Percentiles rank a stretch among this genome's conserved stretches.
Evolutionary conservation across 2,329 filamentous ascomycete genomes (phyloP).

Genomic region (Verticillium dahliae): DNA sequence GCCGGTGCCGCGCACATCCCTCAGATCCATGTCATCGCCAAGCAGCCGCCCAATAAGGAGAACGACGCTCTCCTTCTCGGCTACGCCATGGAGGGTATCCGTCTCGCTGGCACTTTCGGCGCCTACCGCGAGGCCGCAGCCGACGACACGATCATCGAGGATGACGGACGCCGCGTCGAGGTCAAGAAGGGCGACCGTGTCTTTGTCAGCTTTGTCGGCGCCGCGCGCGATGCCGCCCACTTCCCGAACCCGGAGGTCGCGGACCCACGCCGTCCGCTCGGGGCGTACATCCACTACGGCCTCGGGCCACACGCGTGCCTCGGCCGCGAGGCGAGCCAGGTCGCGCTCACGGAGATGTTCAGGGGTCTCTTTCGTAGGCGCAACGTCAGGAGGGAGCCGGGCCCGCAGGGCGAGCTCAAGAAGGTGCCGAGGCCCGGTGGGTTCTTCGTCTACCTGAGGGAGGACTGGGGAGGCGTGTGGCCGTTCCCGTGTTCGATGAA

Average conservation of each 20-base stretch:
- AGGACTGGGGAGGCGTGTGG: conserved; percentile 51
- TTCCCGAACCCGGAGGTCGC: conserved; percentile 59
- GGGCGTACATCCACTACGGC: conserved; percentile 59
- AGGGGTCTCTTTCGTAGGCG: conserved; percentile 55
- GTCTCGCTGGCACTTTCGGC: conserved; percentile 57
- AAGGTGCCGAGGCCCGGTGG: conserved; percentile 51
- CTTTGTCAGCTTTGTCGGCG: conserved; percentile 56
- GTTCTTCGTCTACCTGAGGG: conserved; percentile 55
- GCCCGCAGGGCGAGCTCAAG: conserved; percentile 61
- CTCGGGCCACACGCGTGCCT: conserved; percentile 57
- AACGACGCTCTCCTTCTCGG: conserved; percentile 59
- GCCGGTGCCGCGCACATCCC: conserved; percentile 48
- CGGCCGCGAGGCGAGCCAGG: conserved; percentile 52
- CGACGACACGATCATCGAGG: conserved; percentile 38
- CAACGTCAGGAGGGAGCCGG: conserved; percentile 54
- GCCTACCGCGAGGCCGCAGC: conserved; percentile 50
- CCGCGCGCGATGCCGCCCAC: conserved; percentile 46
- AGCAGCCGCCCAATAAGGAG: conserved; percentile 44
- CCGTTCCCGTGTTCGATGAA: conserved; percentile 48
- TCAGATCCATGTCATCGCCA: conserved; percentile 55
- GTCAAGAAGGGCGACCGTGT: conserved; percentile 53
- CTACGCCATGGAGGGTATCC: conserved; percentile 66
- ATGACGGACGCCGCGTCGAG: conserved; percentile 42
- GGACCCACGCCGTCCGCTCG: conserved; percentile 55
- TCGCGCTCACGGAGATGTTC: conserved; percentile 62